Evolutionary conservation across 2,329 filamentous ascomycete genomes (phyloP), one percentile per base, ranked within the genome.

Genomic region (Sporothrix euskadiensis): DNA sequence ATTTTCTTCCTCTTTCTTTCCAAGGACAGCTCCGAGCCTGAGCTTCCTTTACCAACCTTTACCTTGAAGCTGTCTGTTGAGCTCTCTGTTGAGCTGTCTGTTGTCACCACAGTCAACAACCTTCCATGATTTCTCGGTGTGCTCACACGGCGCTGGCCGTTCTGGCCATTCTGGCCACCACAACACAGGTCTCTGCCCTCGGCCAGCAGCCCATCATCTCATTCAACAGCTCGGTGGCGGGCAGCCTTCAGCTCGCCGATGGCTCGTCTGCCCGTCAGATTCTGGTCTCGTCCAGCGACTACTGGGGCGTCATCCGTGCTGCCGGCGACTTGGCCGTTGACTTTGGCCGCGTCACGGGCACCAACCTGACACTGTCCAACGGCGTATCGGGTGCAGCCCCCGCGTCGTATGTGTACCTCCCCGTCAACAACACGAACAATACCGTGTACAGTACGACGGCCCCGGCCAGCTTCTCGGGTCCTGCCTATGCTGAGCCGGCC

Each of bases 331-430:
- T 93, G 10, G 89, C 90, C 0, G 78, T 84, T 4, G 91, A 93
- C 79, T 91, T 93, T 81, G 90, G 90, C 19, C 87, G 89, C n/a
- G 90, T 92, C 4, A 92, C 90, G 0, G 90, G 90, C 9, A 85
- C 82, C 35, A 91, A 91, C 79, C 87, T 90, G 73, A 88, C 88
- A 0, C 81, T 89, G 4, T 86, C 86, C 77, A 88, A 88, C 41
- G 85, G 84, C 14, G 78, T 82, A 73, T 76, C 73, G 3, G 79
- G 77, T 2, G 80, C 83, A 0, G 75, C 76, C 0, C 81, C 83
- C 0, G 83, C 82, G 1, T 73, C 74, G 2, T 87, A 86, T 71
- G 78, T 76, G 14, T 87, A 85, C 69, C 77, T 78, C 0, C 84
- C 85, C 0, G 82, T 83, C 14, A 81, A 84, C 74, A 82, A 83